These are phyloP conservation scores for Backusella mclennaniae DNA, from an alignment of 192 early-diverging fungal species.

Conservation along the genomic window DNA sequence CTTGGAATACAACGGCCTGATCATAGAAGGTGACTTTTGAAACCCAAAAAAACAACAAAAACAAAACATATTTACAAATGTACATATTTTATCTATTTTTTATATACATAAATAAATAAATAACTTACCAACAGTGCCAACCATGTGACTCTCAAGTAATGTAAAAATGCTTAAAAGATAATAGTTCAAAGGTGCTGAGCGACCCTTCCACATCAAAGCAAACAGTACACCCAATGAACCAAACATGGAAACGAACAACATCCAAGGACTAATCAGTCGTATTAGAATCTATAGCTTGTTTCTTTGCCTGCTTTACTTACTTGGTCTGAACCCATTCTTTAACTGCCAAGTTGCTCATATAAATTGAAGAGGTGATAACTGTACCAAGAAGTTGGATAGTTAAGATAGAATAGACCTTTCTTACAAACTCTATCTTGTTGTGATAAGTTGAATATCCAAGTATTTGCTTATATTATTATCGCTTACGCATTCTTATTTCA, in stretches of 20 bases:
- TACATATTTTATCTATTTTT: background rate
- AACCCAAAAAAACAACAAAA: too few species aligned
- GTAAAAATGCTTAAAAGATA: conserved; percentile 64
- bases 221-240: conserved; percentile 48
- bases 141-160: conserved; percentile 41
- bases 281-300: background rate
- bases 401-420: conserved; percentile 74
- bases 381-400: conserved; percentile 61
- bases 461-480: background rate
- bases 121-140: conserved; percentile 40
- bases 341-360: conserved; percentile 54
- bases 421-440: conserved; percentile 51
- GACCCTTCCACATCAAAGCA: conserved; percentile 55
- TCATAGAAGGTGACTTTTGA: conserved; percentile 64
- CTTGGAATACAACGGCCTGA: conserved; percentile 65
- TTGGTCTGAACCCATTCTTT: conserved; percentile 53
- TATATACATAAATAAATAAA: background rate
- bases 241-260: conserved; percentile 52
- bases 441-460: background rate
- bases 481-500: conserved; percentile 35
- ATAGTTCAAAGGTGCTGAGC: conserved; percentile 63
- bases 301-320: conserved; percentile 23
- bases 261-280: conserved; percentile 50
- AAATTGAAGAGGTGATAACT: conserved; percentile 49
- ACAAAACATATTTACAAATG: background rate